Base-by-base conservation (phyloP, 129 eudicot species). In the Artemisia tridentata region DNA sequence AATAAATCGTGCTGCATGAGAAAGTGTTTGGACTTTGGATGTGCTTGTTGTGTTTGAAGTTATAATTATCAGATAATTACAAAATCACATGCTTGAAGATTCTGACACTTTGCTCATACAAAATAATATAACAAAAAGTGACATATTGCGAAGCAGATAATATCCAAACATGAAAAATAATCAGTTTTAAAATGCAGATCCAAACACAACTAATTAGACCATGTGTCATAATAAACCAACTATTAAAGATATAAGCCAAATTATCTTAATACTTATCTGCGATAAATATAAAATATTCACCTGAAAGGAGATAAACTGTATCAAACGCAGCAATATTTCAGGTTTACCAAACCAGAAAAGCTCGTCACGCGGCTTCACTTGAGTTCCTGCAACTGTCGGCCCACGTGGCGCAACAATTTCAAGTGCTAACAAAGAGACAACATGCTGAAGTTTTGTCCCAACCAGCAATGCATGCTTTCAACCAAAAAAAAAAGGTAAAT, bases 261-360 rank as follows among this genome's bases (percentile, higher is more conserved):
- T 18, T 45, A 38, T 21, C n/a, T 1, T 52, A 1, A 43, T 53
- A 29, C 29, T 6, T 21, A 54, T 41, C 56, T 46, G 49, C 9
- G 16, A 45, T 12, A 68, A 48, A 51, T 68, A 61, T n/a, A 61
- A 11, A 77, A 63, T 12, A 23, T 43, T 68, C 54, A 95, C 99
- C 97, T 95, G 99, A 83, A 95, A 95, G 25, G 99, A 95, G 74
- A 95, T 86, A 49, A 95, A 95, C 81, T 95, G 99, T 72, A 95
- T 95, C 68, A 95, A 81, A 15, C 95, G 86, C 67, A 88, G 78
- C 63, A 95, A 59, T 43, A 95, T 84, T 78, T 86, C 97, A 15
- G 99, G 99, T 85, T 95, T 95, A 23, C 97, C 91, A 17, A 95
- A 95, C 99, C 99, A 95, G 57, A 95, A 95, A 38, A 95, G 89